phyloP scores from a whole-genome alignment of 2,329 filamentous ascomycete genomes.

The Achaetomium macrosporum region DNA sequence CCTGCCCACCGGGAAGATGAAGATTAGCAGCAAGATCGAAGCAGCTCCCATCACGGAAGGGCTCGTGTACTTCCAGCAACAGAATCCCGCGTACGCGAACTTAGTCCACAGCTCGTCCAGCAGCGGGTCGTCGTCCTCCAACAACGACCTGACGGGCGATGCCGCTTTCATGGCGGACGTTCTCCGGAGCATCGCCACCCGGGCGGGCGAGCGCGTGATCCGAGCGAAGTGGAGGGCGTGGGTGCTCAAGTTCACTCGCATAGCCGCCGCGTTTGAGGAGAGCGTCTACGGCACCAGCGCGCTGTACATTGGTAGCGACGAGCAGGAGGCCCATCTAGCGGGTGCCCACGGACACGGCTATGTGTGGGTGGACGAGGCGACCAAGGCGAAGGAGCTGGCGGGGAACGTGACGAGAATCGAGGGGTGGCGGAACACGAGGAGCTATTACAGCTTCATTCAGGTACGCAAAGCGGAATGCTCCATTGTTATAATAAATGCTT shows the following conservation, averaged over 20 bases:
- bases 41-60: constrained; percentile 76
- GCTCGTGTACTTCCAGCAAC: constrained; percentile 78
- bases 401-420: constrained; percentile 91
- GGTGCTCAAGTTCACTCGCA: constrained; percentile 87
- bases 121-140: constrained; percentile 22
- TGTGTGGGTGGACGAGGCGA: constrained; percentile 81
- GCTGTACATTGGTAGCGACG: constrained; percentile 75
- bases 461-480: constrained; percentile 35
- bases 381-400: constrained; percentile 78
- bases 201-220: constrained; percentile 85
- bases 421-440: constrained; percentile 91
- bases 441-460: constrained; percentile 93
- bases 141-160: constrained; percentile 73
- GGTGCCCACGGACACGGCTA: constrained; percentile 73
- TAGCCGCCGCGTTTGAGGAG: constrained; percentile 92
- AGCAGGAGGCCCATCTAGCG: constrained; percentile 53
- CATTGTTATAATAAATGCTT: too few species aligned
- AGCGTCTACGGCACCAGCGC: constrained; percentile 89
- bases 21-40: constrained; percentile 87
- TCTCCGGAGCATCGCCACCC: constrained; percentile 71
- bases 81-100: constrained; percentile 54
- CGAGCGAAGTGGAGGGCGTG: constrained; percentile 90
- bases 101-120: constrained; percentile 40
- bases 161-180: constrained; percentile 84
- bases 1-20: constrained; percentile 83